Conservation (phyloP, 768 basidiomycete species). For the Auricularia cornea region DNA sequence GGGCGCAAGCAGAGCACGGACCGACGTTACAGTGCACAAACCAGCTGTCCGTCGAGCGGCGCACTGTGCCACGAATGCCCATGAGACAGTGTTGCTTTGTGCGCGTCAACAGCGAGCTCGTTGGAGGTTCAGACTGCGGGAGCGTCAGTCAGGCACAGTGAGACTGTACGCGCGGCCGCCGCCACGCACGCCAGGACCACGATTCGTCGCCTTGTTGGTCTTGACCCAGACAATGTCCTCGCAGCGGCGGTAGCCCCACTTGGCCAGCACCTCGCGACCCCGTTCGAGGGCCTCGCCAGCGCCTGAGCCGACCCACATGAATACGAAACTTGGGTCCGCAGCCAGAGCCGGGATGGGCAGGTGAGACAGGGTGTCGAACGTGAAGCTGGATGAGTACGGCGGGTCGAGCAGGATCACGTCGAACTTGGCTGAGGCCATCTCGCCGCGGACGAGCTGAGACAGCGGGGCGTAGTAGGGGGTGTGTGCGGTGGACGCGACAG, state of each 20-base stretch:
- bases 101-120: constrained; percentile 74
- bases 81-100: constrained; percentile 96
- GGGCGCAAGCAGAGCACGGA: constrained; percentile 27
- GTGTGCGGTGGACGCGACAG: constrained; percentile 60
- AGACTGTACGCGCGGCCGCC: neutral
- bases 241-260: constrained; percentile 91
- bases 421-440: constrained; percentile 52
- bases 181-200: constrained; percentile 62
- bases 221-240: constrained; percentile 99
- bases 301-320: constrained; percentile 93
- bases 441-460: constrained; percentile 36
- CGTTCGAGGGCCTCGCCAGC: constrained; percentile 85
- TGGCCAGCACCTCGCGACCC: constrained; percentile 81
- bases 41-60: constrained; percentile 89
- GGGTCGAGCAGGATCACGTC: constrained; percentile 90
- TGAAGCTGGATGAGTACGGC: constrained; percentile 76
- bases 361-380: constrained; percentile 77
- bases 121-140: constrained; percentile 70
- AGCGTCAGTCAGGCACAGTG: neutral
- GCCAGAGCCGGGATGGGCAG: constrained; percentile 77
- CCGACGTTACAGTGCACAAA: constrained; percentile 98
- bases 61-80: constrained; percentile 94
- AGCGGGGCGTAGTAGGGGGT: constrained; percentile 67
- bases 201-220: constrained; percentile 68
- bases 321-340: constrained; percentile 87